Evolutionary conservation across 805 yeast species (phyloP).

Genomic region (Candida corydali): DNA sequence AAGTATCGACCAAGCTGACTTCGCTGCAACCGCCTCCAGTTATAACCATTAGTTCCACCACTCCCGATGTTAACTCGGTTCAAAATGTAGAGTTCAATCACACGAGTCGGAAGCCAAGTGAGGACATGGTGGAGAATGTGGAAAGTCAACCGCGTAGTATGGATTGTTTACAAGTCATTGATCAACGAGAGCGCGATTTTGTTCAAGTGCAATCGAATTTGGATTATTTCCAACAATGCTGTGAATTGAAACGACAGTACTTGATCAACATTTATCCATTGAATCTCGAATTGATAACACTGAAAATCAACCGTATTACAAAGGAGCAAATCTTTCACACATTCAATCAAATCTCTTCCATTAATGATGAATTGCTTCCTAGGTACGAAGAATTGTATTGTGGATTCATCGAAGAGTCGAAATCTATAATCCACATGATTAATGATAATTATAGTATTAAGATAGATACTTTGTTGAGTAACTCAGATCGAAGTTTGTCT

Average conservation of each 20-base stretch:
- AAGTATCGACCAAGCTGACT: not conserved
- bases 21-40: not conserved
- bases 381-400: conserved; percentile 29
- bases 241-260: conserved; percentile 15
- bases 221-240: conserved; percentile 14
- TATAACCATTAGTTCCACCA: not conserved
- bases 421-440: conserved; percentile 30
- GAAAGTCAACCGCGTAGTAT: not conserved
- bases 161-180: not conserved
- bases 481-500: conserved; percentile 65
- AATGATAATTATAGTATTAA: conserved; percentile 46
- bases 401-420: conserved; percentile 31
- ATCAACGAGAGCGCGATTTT: conserved; percentile 10
- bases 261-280: conserved; percentile 19
- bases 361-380: conserved; percentile 32
- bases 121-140: conserved; percentile 4
- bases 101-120: not conserved
- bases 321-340: conserved; percentile 15
- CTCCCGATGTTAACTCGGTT: not conserved
- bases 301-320: conserved; percentile 14
- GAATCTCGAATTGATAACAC: conserved; percentile 12
- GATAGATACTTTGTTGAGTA: conserved; percentile 57
- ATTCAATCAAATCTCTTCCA: conserved; percentile 11
- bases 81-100: conserved; percentile 6
- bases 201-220: conserved; percentile 9